phyloP scores from a whole-genome alignment of 176 grass and related monocot genomes.

The Pontederia crassipes region DNA sequence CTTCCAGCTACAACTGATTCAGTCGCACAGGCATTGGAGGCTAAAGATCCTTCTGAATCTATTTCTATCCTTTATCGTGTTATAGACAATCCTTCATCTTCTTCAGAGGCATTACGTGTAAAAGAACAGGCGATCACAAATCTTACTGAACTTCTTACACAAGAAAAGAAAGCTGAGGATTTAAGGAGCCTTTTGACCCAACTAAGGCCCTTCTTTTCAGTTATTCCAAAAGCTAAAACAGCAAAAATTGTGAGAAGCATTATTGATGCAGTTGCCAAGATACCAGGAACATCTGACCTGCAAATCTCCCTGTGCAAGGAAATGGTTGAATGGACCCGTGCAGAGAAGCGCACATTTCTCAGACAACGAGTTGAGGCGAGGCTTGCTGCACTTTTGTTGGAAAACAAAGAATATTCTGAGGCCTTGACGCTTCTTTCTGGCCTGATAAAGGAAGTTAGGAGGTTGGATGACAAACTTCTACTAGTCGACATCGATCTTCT shows the following conservation, averaged over 20 bases:
- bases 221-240: slow-evolving; percentile 84
- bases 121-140: slow-evolving; percentile 77
- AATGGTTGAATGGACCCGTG: slow-evolving; percentile 82
- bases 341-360: slow-evolving; percentile 81
- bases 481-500: slow-evolving; percentile 88
- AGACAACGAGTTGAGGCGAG: slow-evolving; percentile 79
- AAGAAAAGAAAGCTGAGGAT: slow-evolving; percentile 68
- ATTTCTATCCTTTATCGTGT: slow-evolving; percentile 72
- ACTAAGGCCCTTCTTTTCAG: slow-evolving; percentile 65
- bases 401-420: slow-evolving; percentile 76
- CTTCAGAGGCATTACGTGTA: slow-evolving; percentile 54
- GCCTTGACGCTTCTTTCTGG: slow-evolving; percentile 56
- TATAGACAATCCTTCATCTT: slow-evolving; percentile 57
- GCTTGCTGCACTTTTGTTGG: slow-evolving; percentile 63
- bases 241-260: slow-evolving; percentile 79
- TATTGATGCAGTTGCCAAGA: slow-evolving; percentile 74
- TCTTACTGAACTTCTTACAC: slow-evolving; percentile 55
- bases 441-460: slow-evolving; percentile 83
- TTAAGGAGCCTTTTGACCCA: slow-evolving; percentile 68
- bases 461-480: slow-evolving; percentile 77
- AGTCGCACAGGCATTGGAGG: slow-evolving; percentile 45
- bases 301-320: slow-evolving; percentile 86
- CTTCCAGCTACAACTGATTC: slow-evolving; percentile 60
- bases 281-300: slow-evolving; percentile 57
- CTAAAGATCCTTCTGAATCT: slow-evolving; percentile 48